Evolutionary conservation across 257 asterid species (phyloP), one percentile per base, ranked within the genome.

Genomic region (Salvia miltiorrhiza): DNA sequence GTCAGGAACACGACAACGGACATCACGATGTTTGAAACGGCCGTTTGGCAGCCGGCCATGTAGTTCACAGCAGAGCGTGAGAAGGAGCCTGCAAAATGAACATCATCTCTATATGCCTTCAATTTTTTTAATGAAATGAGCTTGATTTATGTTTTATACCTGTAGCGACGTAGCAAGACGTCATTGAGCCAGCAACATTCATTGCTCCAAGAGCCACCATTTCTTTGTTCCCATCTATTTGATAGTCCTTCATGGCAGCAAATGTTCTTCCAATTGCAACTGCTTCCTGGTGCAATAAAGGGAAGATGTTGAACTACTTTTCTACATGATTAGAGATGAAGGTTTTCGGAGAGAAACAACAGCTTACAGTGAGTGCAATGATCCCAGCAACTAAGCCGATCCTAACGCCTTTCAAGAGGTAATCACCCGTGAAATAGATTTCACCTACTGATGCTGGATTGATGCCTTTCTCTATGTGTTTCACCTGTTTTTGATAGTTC

Each of bases 131-230:
- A n/a, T n/a, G n/a, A n/a, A n/a, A n/a, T n/a, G n/a, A n/a, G n/a
- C n/a, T n/a, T 30, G 33, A 30, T 30, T 30, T 30, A 69, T 60
- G 33, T 3, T 30, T 30, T 30, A 1, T 65, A 92, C 98, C 98
- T 75, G 99, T 93, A 21, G 99, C 86, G 13, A 93, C 97, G 47
- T 90, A 93, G 78, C 99, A 93, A 28, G 99, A 93, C n/a, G 99
- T 90, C 95, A 93, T 79, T 3, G 99, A 93, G 37, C 99, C 99
- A 52, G 89, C 88, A 59, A 93, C 71, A 30, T 93, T 93, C 97
- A 93, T 93, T 3, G 96, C 77, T 73, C 98, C 98, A 13, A 93
- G 90, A 35, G 97, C 98, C 68, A 93, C 88, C 97, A 93, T 90
- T 81, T 90, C 98, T 73, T 80, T 88, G 86, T 90, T 93, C 71